Evolutionary conservation across 371 early-diverging fungal genomes (phyloP), one percentile per base, ranked within the genome.

Genomic region (Amoeboaphelidium protococcarum): DNA sequence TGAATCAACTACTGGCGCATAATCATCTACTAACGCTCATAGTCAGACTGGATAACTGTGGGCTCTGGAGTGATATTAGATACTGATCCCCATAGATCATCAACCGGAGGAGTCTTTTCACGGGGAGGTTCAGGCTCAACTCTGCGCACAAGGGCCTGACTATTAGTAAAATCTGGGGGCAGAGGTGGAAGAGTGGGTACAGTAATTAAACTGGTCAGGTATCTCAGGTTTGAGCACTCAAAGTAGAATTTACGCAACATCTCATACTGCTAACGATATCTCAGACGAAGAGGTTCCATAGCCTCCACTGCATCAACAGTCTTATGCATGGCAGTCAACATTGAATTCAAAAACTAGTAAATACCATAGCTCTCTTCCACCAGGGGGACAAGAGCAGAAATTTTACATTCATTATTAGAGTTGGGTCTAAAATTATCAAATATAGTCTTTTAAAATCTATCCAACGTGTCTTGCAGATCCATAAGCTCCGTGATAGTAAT

Each of bases 331-430:
- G 96, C 90, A 16, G 74, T 75, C 52, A 95, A 60, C 92, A 95
- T 92, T 57, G 74, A 78, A 22, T 82, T 82, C 27, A 83, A 68
- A 60, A 92, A 92, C 57, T 80, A 80, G 65, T 95, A 95, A 48
- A 95, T 88, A 27, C 81, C 88, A 54, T 84, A 78, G 51, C 76
- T 77, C 55, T 95, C 96, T 58, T 95, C 92, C 2, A 95, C 85
- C 45, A 95, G 67, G 19, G 96, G 96, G 19, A 95, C 88, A 42
- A 95, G 69, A 19, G 90, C 77, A 19, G 89, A 74, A 52, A 94
- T 88, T 26, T 86, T 77, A 56, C 88, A 88, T 58, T 94, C 92
- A 50, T 90, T 89, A 58, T 78, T 80, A 47, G 83, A 77, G 1
- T 72, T 69, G 16, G 75, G 71, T 27, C 82, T 76, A 60, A 94